Evolutionary conservation across 495 filamentous ascomycete species (phyloP).

Genomic region (Penicillium goetzii): DNA sequence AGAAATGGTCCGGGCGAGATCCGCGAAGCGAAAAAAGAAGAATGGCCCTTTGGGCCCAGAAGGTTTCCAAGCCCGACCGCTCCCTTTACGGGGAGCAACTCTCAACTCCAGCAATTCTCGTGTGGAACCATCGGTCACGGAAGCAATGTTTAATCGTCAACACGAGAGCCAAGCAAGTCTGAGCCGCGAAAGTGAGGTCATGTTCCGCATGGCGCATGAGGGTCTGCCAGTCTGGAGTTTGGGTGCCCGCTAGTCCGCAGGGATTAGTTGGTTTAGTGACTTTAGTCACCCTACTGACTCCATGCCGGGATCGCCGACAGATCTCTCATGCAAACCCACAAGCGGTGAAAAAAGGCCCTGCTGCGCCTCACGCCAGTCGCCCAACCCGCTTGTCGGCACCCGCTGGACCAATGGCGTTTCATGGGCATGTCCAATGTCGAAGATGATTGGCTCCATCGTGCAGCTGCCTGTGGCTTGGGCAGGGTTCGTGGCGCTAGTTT

Average conservation of each 20-base stretch:
- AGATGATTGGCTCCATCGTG: slow-evolving; percentile 7
- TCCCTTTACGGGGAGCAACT: neutral
- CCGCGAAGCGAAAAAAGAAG: neutral
- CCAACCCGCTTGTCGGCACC: slow-evolving; percentile 4
- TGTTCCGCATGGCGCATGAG: neutral
- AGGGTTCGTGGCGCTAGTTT: slow-evolving; percentile 25
- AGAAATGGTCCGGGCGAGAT: slow-evolving; percentile 6
- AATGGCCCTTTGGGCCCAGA: neutral
- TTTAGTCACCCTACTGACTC: neutral
- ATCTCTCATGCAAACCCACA: slow-evolving; percentile 2
- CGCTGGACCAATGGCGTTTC: neutral
- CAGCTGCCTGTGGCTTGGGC: slow-evolving; percentile 25
- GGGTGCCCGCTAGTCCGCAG: neutral
- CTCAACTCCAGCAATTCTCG: neutral
- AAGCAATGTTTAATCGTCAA: slow-evolving; percentile 1
- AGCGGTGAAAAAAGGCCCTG: slow-evolving; percentile 27
- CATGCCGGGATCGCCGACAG: slow-evolving; percentile 31
- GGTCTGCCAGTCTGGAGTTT: neutral
- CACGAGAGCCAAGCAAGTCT: slow-evolving; percentile 5
- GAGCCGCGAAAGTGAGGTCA: slow-evolving; percentile 5
- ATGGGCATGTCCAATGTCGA: neutral
- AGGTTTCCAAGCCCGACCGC: neutral
- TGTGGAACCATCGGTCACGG: slow-evolving; percentile 6
- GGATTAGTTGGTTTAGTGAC: neutral
- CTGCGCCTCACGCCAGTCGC: slow-evolving; percentile 28